Evolutionary conservation across 2,329 filamentous ascomycete species (phyloP).

Genomic region (Talaromyces sp.): DNA sequence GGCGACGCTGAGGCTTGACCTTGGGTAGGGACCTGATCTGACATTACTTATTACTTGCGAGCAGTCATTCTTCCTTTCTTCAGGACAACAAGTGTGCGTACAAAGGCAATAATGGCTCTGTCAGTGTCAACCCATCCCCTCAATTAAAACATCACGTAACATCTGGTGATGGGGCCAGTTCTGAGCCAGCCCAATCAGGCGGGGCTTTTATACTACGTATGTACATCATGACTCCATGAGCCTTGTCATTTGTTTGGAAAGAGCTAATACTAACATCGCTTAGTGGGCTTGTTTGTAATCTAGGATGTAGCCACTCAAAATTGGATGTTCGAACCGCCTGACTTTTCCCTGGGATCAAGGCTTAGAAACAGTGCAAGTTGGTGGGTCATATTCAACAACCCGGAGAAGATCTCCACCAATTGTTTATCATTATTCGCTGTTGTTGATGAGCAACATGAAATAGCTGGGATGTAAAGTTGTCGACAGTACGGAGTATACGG

Average conservation of each 20-base stretch:
- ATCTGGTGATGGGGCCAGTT: not conserved
- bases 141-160: not conserved
- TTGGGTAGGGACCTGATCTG: not conserved
- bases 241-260: not conserved
- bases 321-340: not conserved
- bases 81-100: too few relatives aligned
- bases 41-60: not conserved
- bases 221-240: too few relatives aligned
- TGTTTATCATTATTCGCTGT: not conserved
- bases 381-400: not conserved
- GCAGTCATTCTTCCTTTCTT: not conserved
- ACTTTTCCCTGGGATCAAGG: not conserved
- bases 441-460: not conserved
- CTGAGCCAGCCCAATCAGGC: not conserved
- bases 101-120: not conserved
- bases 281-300: not conserved
- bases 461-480: not conserved
- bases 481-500: too few relatives aligned
- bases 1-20: not conserved
- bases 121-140: too few relatives aligned
- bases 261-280: not conserved
- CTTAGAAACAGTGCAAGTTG: not conserved
- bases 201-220: not conserved
- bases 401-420: not conserved
- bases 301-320: not conserved